These are phyloP conservation scores for Trametes sanguinea DNA, from an alignment of 768 basidiomycete genomes.

Conservation along the genomic window DNA sequence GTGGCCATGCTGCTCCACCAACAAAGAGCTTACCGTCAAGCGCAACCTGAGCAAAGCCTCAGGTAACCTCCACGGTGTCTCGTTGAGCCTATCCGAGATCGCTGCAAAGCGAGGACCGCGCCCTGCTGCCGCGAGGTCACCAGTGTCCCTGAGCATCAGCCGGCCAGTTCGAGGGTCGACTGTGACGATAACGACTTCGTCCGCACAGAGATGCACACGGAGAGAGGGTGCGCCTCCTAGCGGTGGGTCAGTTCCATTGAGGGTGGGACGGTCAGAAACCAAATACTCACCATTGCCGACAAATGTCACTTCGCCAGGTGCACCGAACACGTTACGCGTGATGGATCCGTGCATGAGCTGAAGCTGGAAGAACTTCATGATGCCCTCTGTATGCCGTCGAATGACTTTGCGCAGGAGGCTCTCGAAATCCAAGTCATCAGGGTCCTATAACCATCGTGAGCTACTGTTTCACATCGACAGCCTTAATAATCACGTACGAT, in stretches of 20 bases:
- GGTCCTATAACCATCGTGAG: constrained; percentile 43
- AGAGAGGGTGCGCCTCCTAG: constrained; percentile 60
- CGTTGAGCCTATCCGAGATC: constrained; percentile 65
- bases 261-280: too few relatives aligned
- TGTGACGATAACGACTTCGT: constrained; percentile 73
- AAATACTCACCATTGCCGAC: constrained; percentile 51
- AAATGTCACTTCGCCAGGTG: constrained; percentile 58
- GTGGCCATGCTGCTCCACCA: too few relatives aligned
- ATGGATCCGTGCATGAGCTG: constrained; percentile 55
- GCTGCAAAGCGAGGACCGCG: constrained; percentile 65
- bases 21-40: constrained; percentile 50
- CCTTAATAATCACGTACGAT: constrained; percentile 51
- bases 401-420: constrained; percentile 63
- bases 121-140: constrained; percentile 74
- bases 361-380: constrained; percentile 57
- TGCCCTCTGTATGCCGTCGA: constrained; percentile 61
- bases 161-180: constrained; percentile 82
- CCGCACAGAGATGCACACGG: constrained; percentile 70
- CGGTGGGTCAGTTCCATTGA: too few relatives aligned
- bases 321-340: constrained; percentile 58
- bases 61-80: constrained; percentile 61
- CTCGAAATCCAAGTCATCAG: constrained; percentile 75
- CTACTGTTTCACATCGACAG: too few relatives aligned
- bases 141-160: constrained; percentile 76
- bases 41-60: constrained; percentile 61